These are phyloP conservation scores for Cladochytrium replicatum DNA, from an alignment of 192 early-diverging fungal species.

Conservation along the genomic window DNA sequence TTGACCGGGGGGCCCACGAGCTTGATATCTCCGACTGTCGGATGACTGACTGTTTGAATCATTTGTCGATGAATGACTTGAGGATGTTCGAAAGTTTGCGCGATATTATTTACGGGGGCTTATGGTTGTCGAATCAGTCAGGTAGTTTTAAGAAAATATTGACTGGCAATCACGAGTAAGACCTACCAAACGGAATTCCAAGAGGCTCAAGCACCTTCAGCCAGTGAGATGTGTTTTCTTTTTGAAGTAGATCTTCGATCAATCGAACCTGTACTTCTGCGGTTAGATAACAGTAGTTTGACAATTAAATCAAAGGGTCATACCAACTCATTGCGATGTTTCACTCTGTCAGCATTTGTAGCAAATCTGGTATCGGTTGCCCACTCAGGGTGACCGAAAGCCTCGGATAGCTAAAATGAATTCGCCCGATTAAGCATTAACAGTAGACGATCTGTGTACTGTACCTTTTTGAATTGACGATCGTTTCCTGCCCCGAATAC, in stretches of 20 bases:
- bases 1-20: constrained; percentile 68
- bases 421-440: not conserved
- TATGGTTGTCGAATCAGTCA: not conserved
- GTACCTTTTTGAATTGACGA: constrained; percentile 55
- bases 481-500: constrained; percentile 91
- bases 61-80: constrained; percentile 50
- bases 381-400: constrained; percentile 41
- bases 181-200: constrained; percentile 62
- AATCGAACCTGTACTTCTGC: constrained; percentile 27
- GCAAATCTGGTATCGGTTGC: constrained; percentile 36
- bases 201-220: constrained; percentile 49
- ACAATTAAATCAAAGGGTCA: not conserved
- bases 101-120: constrained; percentile 64
- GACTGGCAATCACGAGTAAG: not conserved
- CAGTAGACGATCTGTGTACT: not conserved
- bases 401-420: constrained; percentile 35
- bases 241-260: constrained; percentile 40
- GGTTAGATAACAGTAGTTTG: constrained; percentile 1
- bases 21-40: constrained; percentile 65
- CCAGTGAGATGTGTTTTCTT: constrained; percentile 49
- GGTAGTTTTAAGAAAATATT: constrained; percentile 2
- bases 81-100: constrained; percentile 58
- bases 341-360: constrained; percentile 67
- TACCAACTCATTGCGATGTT: constrained; percentile 53
- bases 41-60: constrained; percentile 75